Evolutionary conservation across 2,329 filamentous ascomycete species (phyloP).

Genomic region (Neofusicoccum parvum): DNA sequence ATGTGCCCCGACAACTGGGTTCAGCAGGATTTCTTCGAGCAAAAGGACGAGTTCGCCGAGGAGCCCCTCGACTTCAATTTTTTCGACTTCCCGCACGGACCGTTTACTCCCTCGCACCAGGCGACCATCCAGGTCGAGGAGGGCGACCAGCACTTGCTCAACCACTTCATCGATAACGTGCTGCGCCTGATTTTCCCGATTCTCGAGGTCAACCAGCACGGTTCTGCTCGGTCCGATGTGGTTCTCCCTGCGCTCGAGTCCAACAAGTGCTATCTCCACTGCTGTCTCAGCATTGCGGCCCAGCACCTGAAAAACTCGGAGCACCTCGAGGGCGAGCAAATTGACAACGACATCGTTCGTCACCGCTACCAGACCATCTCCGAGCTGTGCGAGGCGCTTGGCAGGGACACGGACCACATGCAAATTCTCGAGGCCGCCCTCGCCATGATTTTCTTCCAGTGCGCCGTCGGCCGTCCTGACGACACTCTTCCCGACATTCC

Average conservation of each 20-base stretch:
- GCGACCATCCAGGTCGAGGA: slow-evolving; percentile 79
- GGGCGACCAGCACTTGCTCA: slow-evolving; percentile 79
- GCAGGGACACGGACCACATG: slow-evolving; percentile 77
- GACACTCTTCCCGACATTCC: slow-evolving; percentile 87
- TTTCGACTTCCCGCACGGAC: slow-evolving; percentile 77
- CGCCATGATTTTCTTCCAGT: slow-evolving; percentile 95
- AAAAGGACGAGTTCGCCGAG: slow-evolving; percentile 65
- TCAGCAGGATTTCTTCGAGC: slow-evolving; percentile 69
- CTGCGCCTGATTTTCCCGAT: slow-evolving; percentile 90
- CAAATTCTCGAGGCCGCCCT: slow-evolving; percentile 90
- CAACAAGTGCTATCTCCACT: slow-evolving; percentile 93
- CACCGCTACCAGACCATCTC: slow-evolving; percentile 88
- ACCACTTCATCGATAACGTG: slow-evolving; percentile 89
- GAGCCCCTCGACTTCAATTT: slow-evolving; percentile 70
- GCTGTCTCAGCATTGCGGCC: slow-evolving; percentile 89
- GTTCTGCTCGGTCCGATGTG: slow-evolving; percentile 76
- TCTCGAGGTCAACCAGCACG: slow-evolving; percentile 85
- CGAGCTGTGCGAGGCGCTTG: slow-evolving; percentile 79
- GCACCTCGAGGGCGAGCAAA: slow-evolving; percentile 67
- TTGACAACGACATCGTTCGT: slow-evolving; percentile 88
- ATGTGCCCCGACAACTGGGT: slow-evolving; percentile 70
- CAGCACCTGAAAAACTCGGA: slow-evolving; percentile 86
- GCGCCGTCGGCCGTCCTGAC: slow-evolving; percentile 82
- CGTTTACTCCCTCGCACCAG: slow-evolving; percentile 64
- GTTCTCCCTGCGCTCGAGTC: slow-evolving; percentile 85